Conservation (phyloP, 139 green algal genomes). For the Chlamydomonas eustigma region DNA sequence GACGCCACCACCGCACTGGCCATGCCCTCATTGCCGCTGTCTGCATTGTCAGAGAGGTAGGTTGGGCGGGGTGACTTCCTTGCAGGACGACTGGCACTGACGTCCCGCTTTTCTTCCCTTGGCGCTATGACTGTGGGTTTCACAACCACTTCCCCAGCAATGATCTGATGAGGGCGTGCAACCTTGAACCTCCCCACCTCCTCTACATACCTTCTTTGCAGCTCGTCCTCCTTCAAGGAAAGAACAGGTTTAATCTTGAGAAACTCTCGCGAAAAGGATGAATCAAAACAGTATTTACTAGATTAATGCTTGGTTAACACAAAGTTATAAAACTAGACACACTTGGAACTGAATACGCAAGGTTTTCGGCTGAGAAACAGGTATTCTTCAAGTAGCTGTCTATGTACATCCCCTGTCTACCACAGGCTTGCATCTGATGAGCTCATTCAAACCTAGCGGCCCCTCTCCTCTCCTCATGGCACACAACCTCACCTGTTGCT, state of each 20-base stretch:
- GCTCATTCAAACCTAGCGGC: no score
- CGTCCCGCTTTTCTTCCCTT: neutral
- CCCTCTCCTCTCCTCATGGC: neutral
- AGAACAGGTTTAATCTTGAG: neutral
- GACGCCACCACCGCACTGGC: neutral
- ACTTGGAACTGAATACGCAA: no score
- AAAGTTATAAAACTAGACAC: no score
- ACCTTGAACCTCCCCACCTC: slow-evolving; percentile 11
- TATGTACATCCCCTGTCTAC: neutral
- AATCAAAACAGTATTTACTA: no score
- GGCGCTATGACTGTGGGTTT: neutral
- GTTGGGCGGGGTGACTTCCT: neutral
- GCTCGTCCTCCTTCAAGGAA: slow-evolving; percentile 14
- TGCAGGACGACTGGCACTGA: neutral
- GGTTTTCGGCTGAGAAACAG: no score
- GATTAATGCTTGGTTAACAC: no score
- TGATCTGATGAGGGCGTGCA: slow-evolving; percentile 39
- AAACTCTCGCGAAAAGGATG: no score
- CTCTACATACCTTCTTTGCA: slow-evolving; percentile 21
- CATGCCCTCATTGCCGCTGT: neutral
- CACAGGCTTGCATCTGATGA: neutral
- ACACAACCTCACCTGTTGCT: slow-evolving; percentile 13
- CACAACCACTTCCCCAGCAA: slow-evolving; percentile 28
- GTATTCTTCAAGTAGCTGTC: no score
- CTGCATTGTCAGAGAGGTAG: neutral